phyloP scores from a whole-genome alignment of 306 rosid species.

The Hippophae gyantsensis region DNA sequence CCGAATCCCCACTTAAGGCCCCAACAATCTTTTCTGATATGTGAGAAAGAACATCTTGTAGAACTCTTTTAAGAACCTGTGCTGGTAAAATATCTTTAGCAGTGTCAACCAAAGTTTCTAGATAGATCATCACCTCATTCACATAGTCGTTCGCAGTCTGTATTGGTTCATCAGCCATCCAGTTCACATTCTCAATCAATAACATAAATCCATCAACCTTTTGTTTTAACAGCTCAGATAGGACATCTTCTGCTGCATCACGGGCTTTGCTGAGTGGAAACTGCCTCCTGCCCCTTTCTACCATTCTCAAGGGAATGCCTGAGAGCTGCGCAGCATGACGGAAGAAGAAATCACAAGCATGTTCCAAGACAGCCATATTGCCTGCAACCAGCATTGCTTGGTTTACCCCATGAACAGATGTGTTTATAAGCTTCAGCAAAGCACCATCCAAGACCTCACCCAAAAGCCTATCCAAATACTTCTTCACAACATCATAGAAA shows the following conservation, averaged over 20 bases:
- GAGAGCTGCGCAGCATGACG: conserved; percentile 99
- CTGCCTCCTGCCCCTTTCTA: conserved; percentile 85
- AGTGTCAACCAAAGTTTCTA: conserved; percentile 90
- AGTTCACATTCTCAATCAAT: conserved; percentile 74
- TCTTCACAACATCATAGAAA: conserved; percentile 87
- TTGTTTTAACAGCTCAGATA: conserved; percentile 25
- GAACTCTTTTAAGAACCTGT: conserved; percentile 79
- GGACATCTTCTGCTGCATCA: conserved; percentile 71
- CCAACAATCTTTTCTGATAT: conserved; percentile 76
- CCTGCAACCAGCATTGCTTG: conserved; percentile 99
- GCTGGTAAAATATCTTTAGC: conserved; percentile 91
- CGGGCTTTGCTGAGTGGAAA: conserved; percentile 83
- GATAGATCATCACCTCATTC: conserved; percentile 83
- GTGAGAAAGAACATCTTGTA: conserved; percentile 77
- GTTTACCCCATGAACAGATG: conserved; percentile 65
- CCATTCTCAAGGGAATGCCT: conserved; percentile 85
- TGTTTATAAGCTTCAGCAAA: conserved; percentile 66
- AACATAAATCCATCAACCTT: conserved; percentile 68
- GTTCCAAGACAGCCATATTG: conserved; percentile 88
- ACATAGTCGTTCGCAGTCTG: conserved; percentile 80
- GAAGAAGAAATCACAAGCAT: conserved; percentile 93
- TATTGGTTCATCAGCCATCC: conserved; percentile 77
- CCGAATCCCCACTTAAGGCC: conserved; percentile 61
- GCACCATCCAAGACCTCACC: conserved; percentile 76
- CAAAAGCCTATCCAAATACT: conserved; percentile 73